A percentile compares a stretch with the other conserved stretches of the same genome.
phyloP scores from a whole-genome alignment of 116 monocot species.

The Papilionanthe hybrid region DNA sequence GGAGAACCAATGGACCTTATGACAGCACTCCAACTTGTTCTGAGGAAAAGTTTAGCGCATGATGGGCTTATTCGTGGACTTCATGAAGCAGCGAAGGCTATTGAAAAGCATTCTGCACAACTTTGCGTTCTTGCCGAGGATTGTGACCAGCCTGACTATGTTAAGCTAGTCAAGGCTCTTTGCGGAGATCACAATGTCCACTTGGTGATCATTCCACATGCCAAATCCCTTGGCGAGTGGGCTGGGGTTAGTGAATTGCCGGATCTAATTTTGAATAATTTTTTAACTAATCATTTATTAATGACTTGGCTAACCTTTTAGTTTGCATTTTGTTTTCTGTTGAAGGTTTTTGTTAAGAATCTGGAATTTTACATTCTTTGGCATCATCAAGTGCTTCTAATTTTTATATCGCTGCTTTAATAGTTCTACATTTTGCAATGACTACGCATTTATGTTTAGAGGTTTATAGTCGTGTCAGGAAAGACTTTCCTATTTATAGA shows the following conservation, averaged over 20 bases:
- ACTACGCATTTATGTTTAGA: too few species aligned
- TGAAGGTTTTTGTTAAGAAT: too few species aligned
- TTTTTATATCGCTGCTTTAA: too few species aligned
- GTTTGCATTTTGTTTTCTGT: too few species aligned
- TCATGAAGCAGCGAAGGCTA: constrained; percentile 68
- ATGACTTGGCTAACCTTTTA: too few species aligned
- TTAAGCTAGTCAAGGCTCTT: constrained; percentile 70
- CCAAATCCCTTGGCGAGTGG: constrained; percentile 89
- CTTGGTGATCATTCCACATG: constrained; percentile 69
- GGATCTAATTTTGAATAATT: too few species aligned
- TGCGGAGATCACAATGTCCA: constrained; percentile 82
- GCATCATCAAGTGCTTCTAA: too few species aligned
- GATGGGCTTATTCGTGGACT: constrained; percentile 71
- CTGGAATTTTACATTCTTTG: too few species aligned
- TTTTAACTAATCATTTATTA: too few species aligned
- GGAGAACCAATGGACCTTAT: constrained; percentile 82
- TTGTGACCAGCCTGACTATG: constrained; percentile 83
- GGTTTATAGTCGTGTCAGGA: too few species aligned
- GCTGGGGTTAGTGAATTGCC: constrained; percentile 50
- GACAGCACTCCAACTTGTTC: constrained; percentile 69
- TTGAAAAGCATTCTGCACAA: constrained; percentile 81
- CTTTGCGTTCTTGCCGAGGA: constrained; percentile 76
- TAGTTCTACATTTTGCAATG: too few species aligned
- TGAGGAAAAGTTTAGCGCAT: constrained; percentile 65
- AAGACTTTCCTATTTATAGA: too few species aligned